A percentile compares a stretch with the other conserved stretches of the same genome.
These are phyloP conservation scores for Anisodus tanguticus DNA, from an alignment of 257 asterid genomes.

Conservation along the genomic window DNA sequence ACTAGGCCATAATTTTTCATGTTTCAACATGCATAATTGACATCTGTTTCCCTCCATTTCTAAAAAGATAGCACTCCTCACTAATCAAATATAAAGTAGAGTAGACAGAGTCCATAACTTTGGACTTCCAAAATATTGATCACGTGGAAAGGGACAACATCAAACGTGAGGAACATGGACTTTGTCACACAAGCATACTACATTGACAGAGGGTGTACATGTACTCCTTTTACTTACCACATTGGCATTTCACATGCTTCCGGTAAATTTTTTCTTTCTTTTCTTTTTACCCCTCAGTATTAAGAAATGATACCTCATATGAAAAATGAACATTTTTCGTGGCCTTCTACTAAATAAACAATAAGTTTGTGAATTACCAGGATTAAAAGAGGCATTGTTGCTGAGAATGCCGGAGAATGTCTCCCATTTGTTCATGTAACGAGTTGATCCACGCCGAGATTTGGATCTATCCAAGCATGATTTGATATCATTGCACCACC, in stretches of 20 bases:
- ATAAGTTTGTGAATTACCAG: conserved; percentile 49
- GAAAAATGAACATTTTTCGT: too few species aligned
- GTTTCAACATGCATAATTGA: neutral
- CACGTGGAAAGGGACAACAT: conserved; percentile 45
- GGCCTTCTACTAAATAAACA: neutral
- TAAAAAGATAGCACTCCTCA: neutral
- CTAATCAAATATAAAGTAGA: neutral
- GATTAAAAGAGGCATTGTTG: conserved; percentile 75
- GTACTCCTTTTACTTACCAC: conserved; percentile 22
- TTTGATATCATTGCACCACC: conserved; percentile 88
- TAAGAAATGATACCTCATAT: neutral
- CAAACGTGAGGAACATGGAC: conserved; percentile 33
- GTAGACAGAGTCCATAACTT: neutral
- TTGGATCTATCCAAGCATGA: conserved; percentile 79
- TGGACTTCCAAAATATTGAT: neutral
- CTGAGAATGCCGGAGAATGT: conserved; percentile 76
- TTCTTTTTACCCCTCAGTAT: too few species aligned
- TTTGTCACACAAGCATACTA: conserved; percentile 23
- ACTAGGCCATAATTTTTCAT: neutral
- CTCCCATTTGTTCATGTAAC: conserved; percentile 64
- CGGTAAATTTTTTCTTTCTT: neutral
- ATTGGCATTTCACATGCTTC: conserved; percentile 24
- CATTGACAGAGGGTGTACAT: conserved; percentile 9
- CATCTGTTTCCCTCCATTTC: neutral
- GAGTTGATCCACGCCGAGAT: conserved; percentile 81